These are phyloP conservation scores for Labyrinthula sp. DNA, from an alignment of 352 stramenopile genomes.

Conservation along the genomic window DNA sequence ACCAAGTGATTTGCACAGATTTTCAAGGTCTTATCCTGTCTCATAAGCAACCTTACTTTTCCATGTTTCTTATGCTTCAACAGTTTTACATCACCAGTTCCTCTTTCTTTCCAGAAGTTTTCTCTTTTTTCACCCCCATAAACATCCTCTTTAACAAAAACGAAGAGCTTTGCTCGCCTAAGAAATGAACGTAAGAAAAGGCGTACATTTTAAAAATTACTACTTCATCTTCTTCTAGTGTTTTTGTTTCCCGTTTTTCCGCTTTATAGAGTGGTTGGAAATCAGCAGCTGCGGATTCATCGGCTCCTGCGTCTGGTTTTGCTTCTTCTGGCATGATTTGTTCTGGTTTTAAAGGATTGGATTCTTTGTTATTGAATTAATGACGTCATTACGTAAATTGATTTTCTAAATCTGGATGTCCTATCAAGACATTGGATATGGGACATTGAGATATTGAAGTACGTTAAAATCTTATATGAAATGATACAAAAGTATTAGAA, in stretches of 20 bases:
- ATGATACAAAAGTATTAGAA: too few relatives aligned
- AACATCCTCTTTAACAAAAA: constrained; percentile 23
- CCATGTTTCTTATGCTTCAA: constrained; percentile 70
- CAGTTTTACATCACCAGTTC: constrained; percentile 61
- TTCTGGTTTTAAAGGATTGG: too few relatives aligned
- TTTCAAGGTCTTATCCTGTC: constrained; percentile 72
- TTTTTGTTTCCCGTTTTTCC: constrained; percentile 26
- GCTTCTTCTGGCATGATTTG: too few relatives aligned
- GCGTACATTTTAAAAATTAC: constrained; percentile 16
- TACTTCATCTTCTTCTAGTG: constrained; percentile 23
- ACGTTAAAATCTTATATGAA: too few relatives aligned
- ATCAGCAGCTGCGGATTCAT: constrained; percentile 17
- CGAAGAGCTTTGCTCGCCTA: constrained; percentile 24
- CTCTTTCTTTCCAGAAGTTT: constrained; percentile 56
- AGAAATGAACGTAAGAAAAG: neutral
- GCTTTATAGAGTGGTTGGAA: constrained; percentile 23
- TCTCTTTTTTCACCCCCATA: constrained; percentile 20
- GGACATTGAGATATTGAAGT: too few relatives aligned
- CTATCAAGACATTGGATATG: too few relatives aligned
- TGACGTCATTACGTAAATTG: too few relatives aligned
- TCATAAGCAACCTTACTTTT: constrained; percentile 63
- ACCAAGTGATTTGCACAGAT: constrained; percentile 67
- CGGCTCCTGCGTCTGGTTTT: constrained; percentile 2
- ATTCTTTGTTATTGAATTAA: too few relatives aligned
- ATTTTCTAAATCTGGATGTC: too few relatives aligned